Evolutionary conservation across 257 asterid species (phyloP), one percentile per base, ranked within the genome.

Genomic region (Echium plantagineum): DNA sequence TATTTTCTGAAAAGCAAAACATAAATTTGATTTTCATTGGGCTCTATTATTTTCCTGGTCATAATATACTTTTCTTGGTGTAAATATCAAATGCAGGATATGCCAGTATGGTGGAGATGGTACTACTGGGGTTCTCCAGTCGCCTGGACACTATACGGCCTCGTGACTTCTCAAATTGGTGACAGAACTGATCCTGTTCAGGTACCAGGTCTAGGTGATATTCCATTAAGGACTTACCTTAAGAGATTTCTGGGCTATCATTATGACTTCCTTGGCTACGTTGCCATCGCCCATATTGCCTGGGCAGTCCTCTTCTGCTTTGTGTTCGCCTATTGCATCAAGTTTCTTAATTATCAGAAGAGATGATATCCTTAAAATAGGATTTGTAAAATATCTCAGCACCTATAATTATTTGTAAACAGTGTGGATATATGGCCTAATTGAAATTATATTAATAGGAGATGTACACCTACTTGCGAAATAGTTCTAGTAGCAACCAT

Each of bases 81-180:
- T 52, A 3, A 21, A n/a, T 18, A 1, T 17, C 10, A n/a, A 0
- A 18, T n/a, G 24, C 24, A 53, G 24, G 57, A 81, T 74, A 85
- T 88, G 62, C 96, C 94, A 0, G 72, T 81, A 71, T 88, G 96
- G 96, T 88, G 95, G 95, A 81, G 96, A 63, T 88, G 94, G 91
- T 85, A 82, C 59, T 87, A 87, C 69, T 87, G 96, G 94, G 85
- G 76, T 9, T 85, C 96, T 32, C 96, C 96, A 0, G 95, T 81
- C 52, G 82, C 96, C 3, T 83, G 90, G 96, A 85, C 95, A n/a
- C 71, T 88, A 72, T 85, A 88, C 32, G 96, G 96, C 31, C 80
- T 88, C 4, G 63, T 88, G 59, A 78, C 94, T 4, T 88, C 90
- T 54, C 95, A 85, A 59, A 79, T 88, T 51, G 95, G 95, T 1